Base-by-base conservation (phyloP, 2,329 filamentous ascomycete species). In the Penicillium digitatum region DNA sequence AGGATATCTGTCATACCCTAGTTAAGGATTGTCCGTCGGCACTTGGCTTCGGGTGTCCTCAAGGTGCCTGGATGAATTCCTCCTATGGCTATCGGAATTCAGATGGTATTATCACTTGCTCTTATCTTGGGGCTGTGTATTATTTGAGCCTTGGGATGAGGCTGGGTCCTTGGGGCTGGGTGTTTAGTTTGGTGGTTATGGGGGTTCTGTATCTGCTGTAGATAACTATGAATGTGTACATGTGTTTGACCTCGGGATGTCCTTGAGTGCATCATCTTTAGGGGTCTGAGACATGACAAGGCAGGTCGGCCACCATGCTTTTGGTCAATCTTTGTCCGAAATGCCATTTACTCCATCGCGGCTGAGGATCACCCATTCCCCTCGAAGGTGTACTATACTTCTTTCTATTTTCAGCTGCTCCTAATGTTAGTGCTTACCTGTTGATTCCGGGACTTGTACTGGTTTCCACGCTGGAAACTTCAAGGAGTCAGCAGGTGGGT, bases 1-100 rank as follows among this genome's bases (percentile, higher is more conserved):
- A 89, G 57, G 88, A 95, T 61, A 76, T 96, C 48, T 99, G 94
- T 76, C 94, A 91, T 69, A 84, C 87, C 51, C 80, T 99, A 1
- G 89, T 95, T 11, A 86, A 88, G 73, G 90, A 83, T 68, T 99
- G 94, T 73, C 93, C 94, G 0, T 81, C 90, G 0, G 74, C 80
- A 0, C 76, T 99, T 63, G 79, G 81, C 0, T 96, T 99, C 65
- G 75, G 70, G 1, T 99, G 94, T 74, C 93, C 94, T 1, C 64
- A 66, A 2, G 77, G 77, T 0, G 68, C 68, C 35, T 79, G 77
- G 44, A 60, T 82, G 48, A 76, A 80, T 60, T 66, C 69, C 11
- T 80, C 79, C 31, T 85, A 85, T 67, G 81, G 81, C 5, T 67
- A 62, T 51, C 68, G 74, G 18, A 68, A 67, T 58, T 55, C 63